Conservation (phyloP, 1,284 basidiomycete genomes). For the Puccinia coronata region DNA sequence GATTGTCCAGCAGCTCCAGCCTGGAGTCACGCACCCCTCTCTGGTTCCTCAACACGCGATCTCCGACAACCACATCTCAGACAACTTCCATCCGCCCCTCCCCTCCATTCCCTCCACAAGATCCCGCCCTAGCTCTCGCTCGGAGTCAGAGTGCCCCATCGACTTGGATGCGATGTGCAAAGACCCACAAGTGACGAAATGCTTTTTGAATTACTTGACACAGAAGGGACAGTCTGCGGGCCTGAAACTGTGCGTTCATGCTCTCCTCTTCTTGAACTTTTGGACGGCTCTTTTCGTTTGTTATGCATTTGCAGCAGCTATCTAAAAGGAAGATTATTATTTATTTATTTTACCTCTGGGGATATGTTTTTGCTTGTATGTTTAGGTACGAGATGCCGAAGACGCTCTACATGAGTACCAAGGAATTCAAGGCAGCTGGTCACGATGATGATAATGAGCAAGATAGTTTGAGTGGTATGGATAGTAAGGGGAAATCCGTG, state of each 20-base stretch:
- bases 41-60: no score
- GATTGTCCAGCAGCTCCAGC: background rate
- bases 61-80: background rate
- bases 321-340: no score
- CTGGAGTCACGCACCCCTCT: no score
- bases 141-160: background rate
- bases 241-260: conserved; percentile 20
- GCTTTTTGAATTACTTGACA: conserved; percentile 13
- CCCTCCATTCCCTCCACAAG: background rate
- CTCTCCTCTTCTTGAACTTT: background rate
- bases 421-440: background rate
- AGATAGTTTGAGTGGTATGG: no score
- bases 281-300: no score
- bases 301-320: no score
- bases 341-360: no score
- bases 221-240: conserved; percentile 2
- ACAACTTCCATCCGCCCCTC: background rate
- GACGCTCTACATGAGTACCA: background rate
- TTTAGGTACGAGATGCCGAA: conserved; percentile 3
- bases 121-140: background rate
- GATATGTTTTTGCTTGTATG: no score
- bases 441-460: no score
- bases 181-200: conserved; percentile 22
- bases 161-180: conserved; percentile 18
- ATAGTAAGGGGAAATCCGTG: no score